A percentile compares a stretch with the other conserved stretches of the same genome.
Conservation (phyloP, 2,329 filamentous ascomycete genomes). For the Xylaria sp. region DNA sequence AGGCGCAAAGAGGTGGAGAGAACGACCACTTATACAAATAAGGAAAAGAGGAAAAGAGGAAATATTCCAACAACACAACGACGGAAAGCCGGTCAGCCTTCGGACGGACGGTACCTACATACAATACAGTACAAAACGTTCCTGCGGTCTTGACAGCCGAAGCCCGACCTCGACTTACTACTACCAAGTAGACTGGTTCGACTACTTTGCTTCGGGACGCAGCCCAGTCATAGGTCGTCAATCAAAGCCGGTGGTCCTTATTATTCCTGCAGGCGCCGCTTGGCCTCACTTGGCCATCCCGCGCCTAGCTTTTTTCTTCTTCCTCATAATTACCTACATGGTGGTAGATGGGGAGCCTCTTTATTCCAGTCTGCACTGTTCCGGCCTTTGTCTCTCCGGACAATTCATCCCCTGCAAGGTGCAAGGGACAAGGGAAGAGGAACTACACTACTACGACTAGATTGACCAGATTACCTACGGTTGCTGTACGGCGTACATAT, state of each 20-base stretch:
- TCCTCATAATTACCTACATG: constrained; percentile 21
- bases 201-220: constrained; percentile 9
- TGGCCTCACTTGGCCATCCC: constrained; percentile 34
- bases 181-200: too few species aligned
- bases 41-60: background rate
- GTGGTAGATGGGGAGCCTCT: constrained; percentile 25
- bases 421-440: constrained; percentile 25
- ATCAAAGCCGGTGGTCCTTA: constrained; percentile 26
- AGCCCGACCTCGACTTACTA: constrained; percentile 29
- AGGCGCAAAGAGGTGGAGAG: background rate
- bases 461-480: too few species aligned
- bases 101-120: constrained; percentile 5
- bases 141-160: constrained; percentile 9
- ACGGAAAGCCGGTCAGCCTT: background rate
- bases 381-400: constrained; percentile 38
- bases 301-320: constrained; percentile 31
- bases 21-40: background rate
- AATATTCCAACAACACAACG: background rate
- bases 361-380: constrained; percentile 28
- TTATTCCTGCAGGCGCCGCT: constrained; percentile 35
- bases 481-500: constrained; percentile 30
- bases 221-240: constrained; percentile 21
- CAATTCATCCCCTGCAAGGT: constrained; percentile 31
- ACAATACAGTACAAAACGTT: constrained; percentile 6
- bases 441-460: constrained; percentile 21